A percentile compares a stretch with the other conserved stretches of the same genome.
Evolutionary conservation across 202 grass and related monocot genomes (phyloP).

Genomic region (Musa balbisiana): DNA sequence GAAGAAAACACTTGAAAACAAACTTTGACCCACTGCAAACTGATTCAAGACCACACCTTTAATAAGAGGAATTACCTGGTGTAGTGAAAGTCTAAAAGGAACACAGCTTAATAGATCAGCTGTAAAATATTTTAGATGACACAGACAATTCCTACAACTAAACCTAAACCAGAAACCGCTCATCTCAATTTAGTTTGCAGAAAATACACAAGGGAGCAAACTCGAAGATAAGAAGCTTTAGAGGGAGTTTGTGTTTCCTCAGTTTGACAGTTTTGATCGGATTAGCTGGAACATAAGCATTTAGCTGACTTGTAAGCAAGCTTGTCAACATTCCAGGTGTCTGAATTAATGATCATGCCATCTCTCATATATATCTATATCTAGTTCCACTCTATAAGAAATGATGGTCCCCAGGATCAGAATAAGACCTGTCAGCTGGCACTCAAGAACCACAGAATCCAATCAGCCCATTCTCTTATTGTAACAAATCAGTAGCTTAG

Average conservation of each 20-base stretch:
- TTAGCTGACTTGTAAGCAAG: neutral
- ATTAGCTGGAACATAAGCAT: neutral
- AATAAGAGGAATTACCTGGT: neutral
- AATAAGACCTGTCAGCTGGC: no score
- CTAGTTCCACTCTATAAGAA: neutral
- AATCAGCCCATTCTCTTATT: neutral
- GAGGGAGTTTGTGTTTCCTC: neutral
- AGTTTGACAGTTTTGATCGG: neutral
- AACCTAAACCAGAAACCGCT: neutral
- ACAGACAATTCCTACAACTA: neutral
- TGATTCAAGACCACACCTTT: neutral
- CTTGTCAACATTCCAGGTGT: neutral
- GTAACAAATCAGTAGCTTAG: conserved; percentile 23
- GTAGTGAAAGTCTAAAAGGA: neutral
- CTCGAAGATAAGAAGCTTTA: neutral
- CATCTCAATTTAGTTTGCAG: neutral
- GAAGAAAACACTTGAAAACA: neutral
- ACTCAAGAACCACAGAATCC: no score
- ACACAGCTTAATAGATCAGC: neutral
- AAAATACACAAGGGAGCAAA: neutral
- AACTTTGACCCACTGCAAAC: neutral
- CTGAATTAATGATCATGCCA: neutral
- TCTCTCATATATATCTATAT: neutral
- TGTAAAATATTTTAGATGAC: neutral
- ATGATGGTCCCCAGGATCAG: neutral